Conservation (phyloP, 2,329 filamentous ascomycete genomes). For the Blastomyces silverae region DNA sequence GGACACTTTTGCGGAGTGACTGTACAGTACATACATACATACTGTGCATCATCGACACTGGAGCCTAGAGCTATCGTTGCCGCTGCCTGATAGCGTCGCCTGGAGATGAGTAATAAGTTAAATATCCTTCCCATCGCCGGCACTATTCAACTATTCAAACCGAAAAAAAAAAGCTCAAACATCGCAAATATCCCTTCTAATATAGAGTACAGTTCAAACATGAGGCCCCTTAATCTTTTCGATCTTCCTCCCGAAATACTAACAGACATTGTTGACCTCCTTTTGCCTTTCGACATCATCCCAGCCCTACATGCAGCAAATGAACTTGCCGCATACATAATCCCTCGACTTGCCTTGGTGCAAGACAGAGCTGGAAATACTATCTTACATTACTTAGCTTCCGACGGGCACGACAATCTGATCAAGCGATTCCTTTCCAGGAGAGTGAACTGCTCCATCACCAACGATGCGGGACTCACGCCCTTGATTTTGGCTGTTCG, state of each 20-base stretch:
- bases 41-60: too few species aligned
- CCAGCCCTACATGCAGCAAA: background rate
- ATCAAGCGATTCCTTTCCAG: background rate
- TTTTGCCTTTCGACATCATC: slow-evolving; percentile 1
- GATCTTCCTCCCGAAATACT: slow-evolving; percentile 5
- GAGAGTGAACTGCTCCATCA: background rate
- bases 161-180: too few species aligned
- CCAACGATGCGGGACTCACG: background rate
- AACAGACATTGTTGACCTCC: background rate
- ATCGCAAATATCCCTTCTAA: background rate
- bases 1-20: too few species aligned
- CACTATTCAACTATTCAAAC: too few species aligned
- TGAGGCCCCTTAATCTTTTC: background rate
- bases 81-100: too few species aligned
- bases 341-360: background rate
- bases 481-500: background rate
- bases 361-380: background rate
- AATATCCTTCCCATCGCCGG: too few species aligned
- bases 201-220: background rate
- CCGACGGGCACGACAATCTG: background rate
- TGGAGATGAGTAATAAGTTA: too few species aligned
- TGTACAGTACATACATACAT: too few species aligned
- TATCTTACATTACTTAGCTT: background rate
- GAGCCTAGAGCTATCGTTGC: too few species aligned
- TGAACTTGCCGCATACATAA: background rate